Percentiles rank a stretch among this genome's conserved stretches.
phyloP scores from a whole-genome alignment of 1,284 basidiomycete genomes.

The Fomes fomentarius region DNA sequence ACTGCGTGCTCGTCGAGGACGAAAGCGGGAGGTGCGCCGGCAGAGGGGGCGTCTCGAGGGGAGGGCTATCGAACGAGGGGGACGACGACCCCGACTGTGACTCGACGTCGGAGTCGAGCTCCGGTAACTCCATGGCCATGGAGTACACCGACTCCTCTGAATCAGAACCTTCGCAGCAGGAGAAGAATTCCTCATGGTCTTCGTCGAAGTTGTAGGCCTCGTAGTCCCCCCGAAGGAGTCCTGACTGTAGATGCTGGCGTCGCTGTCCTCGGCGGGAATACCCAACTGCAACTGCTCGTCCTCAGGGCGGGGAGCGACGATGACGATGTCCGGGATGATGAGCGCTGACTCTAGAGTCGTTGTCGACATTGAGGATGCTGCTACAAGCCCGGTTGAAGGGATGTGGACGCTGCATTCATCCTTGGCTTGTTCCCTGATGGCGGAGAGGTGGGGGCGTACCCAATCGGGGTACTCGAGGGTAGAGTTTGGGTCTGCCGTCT shows the following conservation, averaged over 20 bases:
- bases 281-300: background rate
- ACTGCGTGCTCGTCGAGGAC: background rate
- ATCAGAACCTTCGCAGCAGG: background rate
- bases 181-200: background rate
- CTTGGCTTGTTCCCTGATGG: constrained; percentile 16
- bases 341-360: too few species aligned
- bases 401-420: constrained; percentile 15
- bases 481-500: constrained; percentile 3
- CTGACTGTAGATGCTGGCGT: constrained; percentile 13
- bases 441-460: constrained; percentile 13
- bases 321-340: constrained; percentile 16
- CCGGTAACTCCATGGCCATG: background rate
- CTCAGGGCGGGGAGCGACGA: background rate
- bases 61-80: constrained; percentile 11
- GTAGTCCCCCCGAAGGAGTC: too few species aligned
- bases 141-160: background rate
- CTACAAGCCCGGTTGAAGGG: background rate
- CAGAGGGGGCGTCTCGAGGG: constrained; percentile 14
- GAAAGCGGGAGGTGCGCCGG: background rate
- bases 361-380: constrained; percentile 1
- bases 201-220: too few species aligned
- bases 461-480: constrained; percentile 15
- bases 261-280: constrained; percentile 3
- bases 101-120: background rate
- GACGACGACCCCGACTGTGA: background rate